Evolutionary conservation across 139 green algal species (phyloP).

Genomic region (Coelastrella sp.): DNA sequence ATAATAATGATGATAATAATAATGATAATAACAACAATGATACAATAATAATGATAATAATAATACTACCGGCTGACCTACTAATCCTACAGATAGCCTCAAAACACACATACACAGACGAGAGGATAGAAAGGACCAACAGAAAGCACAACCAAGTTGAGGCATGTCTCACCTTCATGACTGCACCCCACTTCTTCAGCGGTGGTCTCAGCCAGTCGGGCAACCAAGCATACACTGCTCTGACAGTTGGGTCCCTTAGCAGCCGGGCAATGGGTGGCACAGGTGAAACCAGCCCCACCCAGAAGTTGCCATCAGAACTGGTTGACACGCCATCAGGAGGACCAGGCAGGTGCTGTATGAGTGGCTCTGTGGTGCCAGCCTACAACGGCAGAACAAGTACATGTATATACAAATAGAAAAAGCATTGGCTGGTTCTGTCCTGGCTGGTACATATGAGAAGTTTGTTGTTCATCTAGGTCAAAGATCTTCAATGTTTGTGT

Average conservation of each 20-base stretch:
- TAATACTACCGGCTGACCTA: too few species aligned
- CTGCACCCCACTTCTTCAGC: constrained; percentile 53
- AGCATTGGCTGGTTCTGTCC: not conserved
- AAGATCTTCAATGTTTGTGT: too few species aligned
- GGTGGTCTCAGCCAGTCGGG: constrained; percentile 41
- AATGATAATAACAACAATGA: too few species aligned
- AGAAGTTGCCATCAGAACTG: constrained; percentile 62
- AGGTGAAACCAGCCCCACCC: constrained; percentile 57
- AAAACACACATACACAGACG: not conserved
- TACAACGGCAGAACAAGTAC: constrained; percentile 4
- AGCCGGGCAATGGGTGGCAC: constrained; percentile 47
- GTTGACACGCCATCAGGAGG: constrained; percentile 66
- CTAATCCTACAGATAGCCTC: too few species aligned
- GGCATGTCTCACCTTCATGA: constrained; percentile 43
- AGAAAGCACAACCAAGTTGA: not conserved
- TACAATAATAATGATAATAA: too few species aligned
- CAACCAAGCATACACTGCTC: constrained; percentile 52
- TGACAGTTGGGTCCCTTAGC: constrained; percentile 25
- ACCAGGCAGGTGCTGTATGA: constrained; percentile 62
- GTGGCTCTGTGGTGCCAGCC: constrained; percentile 51
- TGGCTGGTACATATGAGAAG: too few species aligned
- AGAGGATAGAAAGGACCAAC: not conserved
- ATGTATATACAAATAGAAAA: not conserved
- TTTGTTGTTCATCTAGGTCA: too few species aligned
- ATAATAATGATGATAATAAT: too few species aligned